Conservation (phyloP, 2,329 filamentous ascomycete species). For the Chrysoporthe cubensis region DNA sequence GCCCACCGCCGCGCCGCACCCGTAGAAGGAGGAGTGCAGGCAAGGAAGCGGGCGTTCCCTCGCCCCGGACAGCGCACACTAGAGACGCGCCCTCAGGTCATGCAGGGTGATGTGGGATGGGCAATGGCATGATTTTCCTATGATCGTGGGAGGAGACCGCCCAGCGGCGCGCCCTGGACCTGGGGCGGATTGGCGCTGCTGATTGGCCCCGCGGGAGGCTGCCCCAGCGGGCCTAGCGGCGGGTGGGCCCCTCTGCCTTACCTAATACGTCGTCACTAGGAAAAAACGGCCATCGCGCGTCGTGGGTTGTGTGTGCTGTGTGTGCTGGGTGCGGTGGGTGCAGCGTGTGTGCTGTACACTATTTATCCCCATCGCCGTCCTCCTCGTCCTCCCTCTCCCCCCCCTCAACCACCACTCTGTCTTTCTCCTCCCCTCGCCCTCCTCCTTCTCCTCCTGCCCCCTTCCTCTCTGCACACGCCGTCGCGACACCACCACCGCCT, state of each 20-base stretch:
- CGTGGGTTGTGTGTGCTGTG: no score
- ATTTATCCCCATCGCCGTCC: not conserved
- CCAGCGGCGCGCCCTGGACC: not conserved
- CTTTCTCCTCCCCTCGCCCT: not conserved
- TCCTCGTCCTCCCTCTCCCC: not conserved
- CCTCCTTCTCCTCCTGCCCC: not conserved
- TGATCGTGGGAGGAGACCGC: no score
- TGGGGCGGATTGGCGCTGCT: not conserved
- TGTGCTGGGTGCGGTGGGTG: not conserved
- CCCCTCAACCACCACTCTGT: not conserved
- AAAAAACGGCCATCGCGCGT: not conserved
- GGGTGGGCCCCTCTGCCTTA: no score
- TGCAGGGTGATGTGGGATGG: constrained; percentile 16
- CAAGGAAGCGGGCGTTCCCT: not conserved
- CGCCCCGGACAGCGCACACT: not conserved
- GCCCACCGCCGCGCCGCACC: no score
- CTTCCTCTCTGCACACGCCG: not conserved
- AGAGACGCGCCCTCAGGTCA: constrained; percentile 2
- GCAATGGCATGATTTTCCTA: constrained; percentile 14
- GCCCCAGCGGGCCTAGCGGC: no score
- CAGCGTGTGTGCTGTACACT: not conserved
- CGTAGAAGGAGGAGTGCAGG: not conserved
- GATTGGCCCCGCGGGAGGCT: not conserved
- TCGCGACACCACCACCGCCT: not conserved
- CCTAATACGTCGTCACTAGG: not conserved